Conservation (phyloP, 345 rosid species). For the Firmiana major region DNA sequence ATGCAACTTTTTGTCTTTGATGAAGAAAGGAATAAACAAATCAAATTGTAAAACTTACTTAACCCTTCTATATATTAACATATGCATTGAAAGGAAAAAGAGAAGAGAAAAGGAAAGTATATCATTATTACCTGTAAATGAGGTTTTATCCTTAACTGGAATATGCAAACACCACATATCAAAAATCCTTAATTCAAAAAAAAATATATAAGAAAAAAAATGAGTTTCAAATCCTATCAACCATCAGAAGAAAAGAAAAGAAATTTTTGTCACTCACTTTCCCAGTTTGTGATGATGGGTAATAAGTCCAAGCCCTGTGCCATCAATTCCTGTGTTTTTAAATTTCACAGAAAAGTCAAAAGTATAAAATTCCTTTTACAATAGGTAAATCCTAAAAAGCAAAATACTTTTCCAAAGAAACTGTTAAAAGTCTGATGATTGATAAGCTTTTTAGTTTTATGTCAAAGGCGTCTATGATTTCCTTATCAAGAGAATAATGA, state of each 20-base stretch:
- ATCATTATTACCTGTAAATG: conserved; percentile 45
- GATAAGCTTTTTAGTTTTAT: too few relatives aligned
- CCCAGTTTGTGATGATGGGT: conserved; percentile 54
- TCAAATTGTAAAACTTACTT: too few relatives aligned
- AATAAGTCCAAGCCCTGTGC: conserved; percentile 75
- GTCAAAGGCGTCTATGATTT: too few relatives aligned
- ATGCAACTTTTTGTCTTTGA: too few relatives aligned
- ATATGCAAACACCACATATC: conserved; percentile 77
- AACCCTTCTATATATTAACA: background rate
- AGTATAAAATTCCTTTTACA: background rate
- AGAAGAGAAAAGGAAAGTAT: background rate
- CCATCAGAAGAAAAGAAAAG: background rate
- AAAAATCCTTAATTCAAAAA: conserved; percentile 50
- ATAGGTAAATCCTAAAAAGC: background rate
- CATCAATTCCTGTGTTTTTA: conserved; percentile 55
- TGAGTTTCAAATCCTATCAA: background rate
- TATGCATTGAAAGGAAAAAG: background rate
- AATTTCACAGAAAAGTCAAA: too few relatives aligned
- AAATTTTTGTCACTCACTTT: conserved; percentile 33
- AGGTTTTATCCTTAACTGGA: conserved; percentile 64
- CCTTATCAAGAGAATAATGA: background rate
- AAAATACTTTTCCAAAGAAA: background rate
- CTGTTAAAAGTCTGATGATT: background rate
- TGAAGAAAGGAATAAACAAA: too few relatives aligned
- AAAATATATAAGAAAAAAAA: background rate